A percentile compares a stretch with the other conserved stretches of the same genome.
Conservation (phyloP, 2,329 filamentous ascomycete species). For the Xylaria sp. region DNA sequence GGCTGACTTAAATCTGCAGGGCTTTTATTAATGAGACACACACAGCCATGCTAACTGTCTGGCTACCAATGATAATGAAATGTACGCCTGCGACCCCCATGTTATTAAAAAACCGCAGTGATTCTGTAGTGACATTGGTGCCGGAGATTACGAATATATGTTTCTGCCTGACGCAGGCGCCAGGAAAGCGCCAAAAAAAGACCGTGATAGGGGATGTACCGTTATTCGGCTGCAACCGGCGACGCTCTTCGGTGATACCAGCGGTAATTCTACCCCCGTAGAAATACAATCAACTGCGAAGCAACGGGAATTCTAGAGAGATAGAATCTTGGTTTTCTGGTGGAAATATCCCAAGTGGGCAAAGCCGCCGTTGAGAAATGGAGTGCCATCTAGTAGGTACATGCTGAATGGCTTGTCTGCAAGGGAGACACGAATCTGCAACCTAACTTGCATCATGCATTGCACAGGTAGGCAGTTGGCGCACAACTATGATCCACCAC, state of each 20-base stretch:
- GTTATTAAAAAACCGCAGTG: background rate
- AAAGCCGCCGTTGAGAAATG: background rate
- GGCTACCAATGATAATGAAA: slow-evolving; percentile 3
- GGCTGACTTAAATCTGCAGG: slow-evolving; percentile 11
- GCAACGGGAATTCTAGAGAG: background rate
- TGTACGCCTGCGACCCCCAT: slow-evolving; percentile 5
- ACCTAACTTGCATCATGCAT: slow-evolving; percentile 25
- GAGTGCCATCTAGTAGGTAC: background rate
- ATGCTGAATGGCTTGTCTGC: slow-evolving; percentile 7
- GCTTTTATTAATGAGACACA: background rate
- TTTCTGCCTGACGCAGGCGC: background rate
- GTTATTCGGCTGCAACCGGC: background rate
- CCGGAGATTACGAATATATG: slow-evolving; percentile 2
- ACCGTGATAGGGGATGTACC: background rate
- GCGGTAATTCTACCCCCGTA: background rate
- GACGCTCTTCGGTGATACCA: background rate
- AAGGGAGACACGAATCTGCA: slow-evolving; percentile 22
- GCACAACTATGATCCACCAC: slow-evolving; percentile 8
- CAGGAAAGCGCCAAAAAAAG: slow-evolving; percentile 1
- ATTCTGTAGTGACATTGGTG: slow-evolving; percentile 7
- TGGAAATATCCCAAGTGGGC: background rate
- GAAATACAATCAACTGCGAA: background rate
- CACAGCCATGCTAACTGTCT: background rate
- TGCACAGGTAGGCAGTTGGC: slow-evolving; percentile 2
- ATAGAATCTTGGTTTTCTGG: background rate